Percentiles rank a stretch among this genome's conserved stretches.
phyloP scores from a whole-genome alignment of 169 alveolate species.

The Plasmodium ovale region DNA sequence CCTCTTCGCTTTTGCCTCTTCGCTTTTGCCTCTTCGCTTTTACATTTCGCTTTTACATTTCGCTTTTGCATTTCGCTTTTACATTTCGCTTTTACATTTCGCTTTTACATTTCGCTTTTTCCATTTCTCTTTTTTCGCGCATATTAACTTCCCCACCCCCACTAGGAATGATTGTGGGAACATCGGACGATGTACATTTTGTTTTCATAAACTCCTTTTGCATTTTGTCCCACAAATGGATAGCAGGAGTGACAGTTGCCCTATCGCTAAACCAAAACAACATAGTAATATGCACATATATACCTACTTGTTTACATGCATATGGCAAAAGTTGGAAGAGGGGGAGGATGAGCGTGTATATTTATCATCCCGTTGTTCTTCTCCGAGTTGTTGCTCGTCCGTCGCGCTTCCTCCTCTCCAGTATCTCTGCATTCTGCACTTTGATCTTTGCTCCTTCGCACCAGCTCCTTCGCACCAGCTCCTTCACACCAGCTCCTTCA shows the following conservation, averaged over 20 bases:
- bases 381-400: no score
- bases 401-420: neutral
- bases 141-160: neutral
- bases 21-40: no score
- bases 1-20: no score
- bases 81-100: no score
- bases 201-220: constrained; percentile 64
- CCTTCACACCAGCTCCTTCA: no score
- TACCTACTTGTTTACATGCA: no score
- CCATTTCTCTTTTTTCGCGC: neutral
- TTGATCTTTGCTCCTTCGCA: neutral
- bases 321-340: no score
- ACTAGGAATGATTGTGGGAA: constrained; percentile 70
- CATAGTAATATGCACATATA: constrained; percentile 51
- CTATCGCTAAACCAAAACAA: constrained; percentile 44
- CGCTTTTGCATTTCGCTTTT: no score
- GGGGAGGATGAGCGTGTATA: no score
- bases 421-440: neutral
- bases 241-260: constrained; percentile 67
- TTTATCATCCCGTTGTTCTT: no score
- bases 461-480: neutral
- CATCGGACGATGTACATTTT: constrained; percentile 27
- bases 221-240: constrained; percentile 62
- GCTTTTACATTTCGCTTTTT: no score
- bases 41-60: no score